A percentile compares a stretch with the other conserved stretches of the same genome.
Evolutionary conservation across 1,139 yeast species (phyloP).

Genomic region (Meyerozyma sp.): DNA sequence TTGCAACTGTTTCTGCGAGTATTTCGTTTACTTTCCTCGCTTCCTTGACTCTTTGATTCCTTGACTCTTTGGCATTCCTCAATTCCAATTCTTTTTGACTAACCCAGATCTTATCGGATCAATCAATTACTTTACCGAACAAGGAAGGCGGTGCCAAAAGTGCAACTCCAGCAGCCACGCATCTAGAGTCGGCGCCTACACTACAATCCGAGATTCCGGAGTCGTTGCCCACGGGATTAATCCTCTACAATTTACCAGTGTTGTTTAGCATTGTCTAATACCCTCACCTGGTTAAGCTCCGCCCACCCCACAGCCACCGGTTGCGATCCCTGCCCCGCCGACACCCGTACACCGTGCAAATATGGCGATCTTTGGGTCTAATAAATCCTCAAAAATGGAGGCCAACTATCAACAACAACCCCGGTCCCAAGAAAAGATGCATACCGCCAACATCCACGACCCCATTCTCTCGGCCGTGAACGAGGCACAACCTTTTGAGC

Average conservation of each 20-base stretch:
- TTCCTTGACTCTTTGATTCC: too few relatives aligned
- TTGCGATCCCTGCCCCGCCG: background rate
- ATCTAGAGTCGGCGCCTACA: background rate
- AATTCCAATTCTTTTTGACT: too few relatives aligned
- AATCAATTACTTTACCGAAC: background rate
- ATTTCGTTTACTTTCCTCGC: background rate
- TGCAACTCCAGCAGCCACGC: background rate
- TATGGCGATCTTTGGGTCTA: constrained; percentile 39
- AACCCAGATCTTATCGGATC: background rate
- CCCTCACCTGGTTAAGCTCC: background rate
- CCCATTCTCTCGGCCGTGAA: constrained; percentile 88
- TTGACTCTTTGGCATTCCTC: too few relatives aligned
- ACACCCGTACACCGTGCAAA: constrained; percentile 1
- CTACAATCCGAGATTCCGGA: too few relatives aligned
- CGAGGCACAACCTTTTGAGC: constrained; percentile 94
- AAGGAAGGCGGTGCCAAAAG: background rate
- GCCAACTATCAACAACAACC: constrained; percentile 29
- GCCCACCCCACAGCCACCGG: background rate
- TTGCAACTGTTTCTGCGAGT: background rate
- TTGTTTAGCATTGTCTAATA: too few relatives aligned
- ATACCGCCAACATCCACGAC: constrained; percentile 65
- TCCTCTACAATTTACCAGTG: too few relatives aligned
- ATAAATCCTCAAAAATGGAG: constrained; percentile 16
- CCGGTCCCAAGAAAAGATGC: constrained; percentile 38
- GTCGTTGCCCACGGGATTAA: too few relatives aligned